Evolutionary conservation across 108 stramenopile species (phyloP).

Genomic region (Pseudonitzschia multistriata): DNA sequence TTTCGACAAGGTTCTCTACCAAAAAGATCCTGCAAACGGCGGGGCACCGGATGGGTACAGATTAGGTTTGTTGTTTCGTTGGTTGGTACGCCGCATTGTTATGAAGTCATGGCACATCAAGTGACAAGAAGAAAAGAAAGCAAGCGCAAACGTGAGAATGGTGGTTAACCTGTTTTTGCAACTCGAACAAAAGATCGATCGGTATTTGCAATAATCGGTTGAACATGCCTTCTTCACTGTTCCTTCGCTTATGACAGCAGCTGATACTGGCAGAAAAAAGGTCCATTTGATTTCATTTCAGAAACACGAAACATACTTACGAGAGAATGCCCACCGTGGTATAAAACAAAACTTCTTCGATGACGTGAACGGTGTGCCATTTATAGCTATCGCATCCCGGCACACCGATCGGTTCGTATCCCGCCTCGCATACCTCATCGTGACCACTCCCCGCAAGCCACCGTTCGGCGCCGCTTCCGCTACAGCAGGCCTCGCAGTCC

Average conservation of each 20-base stretch:
- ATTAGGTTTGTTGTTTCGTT: neutral
- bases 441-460: conserved; percentile 19
- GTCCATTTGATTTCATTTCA: too few relatives aligned
- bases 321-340: conserved; percentile 37
- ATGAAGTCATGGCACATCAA: too few relatives aligned
- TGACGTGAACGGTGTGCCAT: conserved; percentile 33
- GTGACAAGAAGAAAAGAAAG: too few relatives aligned
- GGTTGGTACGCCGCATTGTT: too few relatives aligned
- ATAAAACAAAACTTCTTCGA: conserved; percentile 34
- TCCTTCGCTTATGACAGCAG: neutral
- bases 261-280: neutral
- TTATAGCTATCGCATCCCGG: conserved; percentile 40
- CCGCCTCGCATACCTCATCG: conserved; percentile 22
- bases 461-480: conserved; percentile 14
- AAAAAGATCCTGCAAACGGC: conserved; percentile 26
- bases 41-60: too few relatives aligned
- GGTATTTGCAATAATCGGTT: neutral
- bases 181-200: neutral
- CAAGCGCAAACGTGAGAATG: too few relatives aligned
- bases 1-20: conserved; percentile 35
- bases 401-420: conserved; percentile 22
- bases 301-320: neutral
- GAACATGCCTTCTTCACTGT: neutral
- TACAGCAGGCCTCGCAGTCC: conserved; percentile 59
- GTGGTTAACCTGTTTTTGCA: too few relatives aligned